Evolutionary conservation across 768 basidiomycete genomes (phyloP).

Genomic region (Termitomyces sp.): DNA sequence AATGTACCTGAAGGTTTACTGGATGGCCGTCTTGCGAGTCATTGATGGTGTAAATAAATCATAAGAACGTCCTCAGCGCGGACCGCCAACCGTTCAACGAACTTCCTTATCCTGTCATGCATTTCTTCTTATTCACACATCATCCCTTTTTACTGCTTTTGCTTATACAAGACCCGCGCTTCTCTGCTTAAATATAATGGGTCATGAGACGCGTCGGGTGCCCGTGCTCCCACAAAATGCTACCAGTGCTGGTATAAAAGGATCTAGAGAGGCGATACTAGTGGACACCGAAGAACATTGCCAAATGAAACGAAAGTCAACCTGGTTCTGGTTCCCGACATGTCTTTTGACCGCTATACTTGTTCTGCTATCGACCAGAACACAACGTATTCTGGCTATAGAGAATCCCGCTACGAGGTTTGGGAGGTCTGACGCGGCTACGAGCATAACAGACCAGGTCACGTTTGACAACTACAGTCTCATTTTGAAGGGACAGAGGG

Average conservation of each 20-base stretch:
- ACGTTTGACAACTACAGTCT: constrained; percentile 68
- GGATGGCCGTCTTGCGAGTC: too few species aligned
- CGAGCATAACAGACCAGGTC: constrained; percentile 30
- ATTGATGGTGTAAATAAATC: too few species aligned
- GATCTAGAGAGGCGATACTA: not conserved
- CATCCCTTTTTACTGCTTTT: not conserved
- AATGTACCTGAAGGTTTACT: too few species aligned
- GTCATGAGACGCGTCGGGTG: not conserved
- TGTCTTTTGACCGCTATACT: constrained; percentile 21
- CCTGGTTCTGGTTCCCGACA: constrained; percentile 22
- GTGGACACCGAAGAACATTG: not conserved
- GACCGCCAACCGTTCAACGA: not conserved
- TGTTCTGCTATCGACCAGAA: constrained; percentile 17
- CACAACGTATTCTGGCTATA: constrained; percentile 1
- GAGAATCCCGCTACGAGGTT: not conserved
- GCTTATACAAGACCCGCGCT: not conserved
- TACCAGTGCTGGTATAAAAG: not conserved
- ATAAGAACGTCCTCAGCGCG: not conserved
- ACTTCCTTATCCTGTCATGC: not conserved
- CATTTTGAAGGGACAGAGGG: constrained; percentile 59
- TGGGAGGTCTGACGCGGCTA: constrained; percentile 3
- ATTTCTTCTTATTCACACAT: not conserved
- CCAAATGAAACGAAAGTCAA: constrained; percentile 15
- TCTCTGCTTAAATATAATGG: not conserved
- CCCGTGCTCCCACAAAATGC: not conserved